Base-by-base conservation (phyloP, 441 rosid species). In the Breynia disticha region DNA sequence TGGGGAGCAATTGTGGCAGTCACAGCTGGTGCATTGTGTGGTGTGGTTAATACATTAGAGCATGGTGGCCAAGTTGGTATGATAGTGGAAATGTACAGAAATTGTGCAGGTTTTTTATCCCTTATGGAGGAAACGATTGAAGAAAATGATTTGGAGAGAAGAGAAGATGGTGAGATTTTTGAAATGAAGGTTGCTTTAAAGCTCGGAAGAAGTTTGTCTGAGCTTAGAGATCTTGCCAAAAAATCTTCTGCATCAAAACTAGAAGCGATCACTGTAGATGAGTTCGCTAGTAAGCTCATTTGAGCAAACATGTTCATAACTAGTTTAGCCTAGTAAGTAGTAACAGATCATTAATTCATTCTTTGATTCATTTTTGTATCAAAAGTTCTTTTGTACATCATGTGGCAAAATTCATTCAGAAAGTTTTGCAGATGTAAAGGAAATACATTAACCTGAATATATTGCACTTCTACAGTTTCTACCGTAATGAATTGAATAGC, bases 41-140 rank as follows among this genome's bases (percentile, higher is more conserved):
- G 59, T 3, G 54, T 65, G 1, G 86, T 82, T 5, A 86, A 75
- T 60, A 72, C 76, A 7, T 58, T 89, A 2, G 87, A 89, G 71
- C 95, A 82, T 14, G 94, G 79, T 14, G 67, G 63, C 32, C 88
- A 86, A 67, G 80, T 86, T 1, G 94, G 95, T 8, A 89, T 82
- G 97, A 83, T 84, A 74, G 66, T 86, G 45, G 95, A 86, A 73
- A 82, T 86, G 88, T 84, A 86, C 45, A 78, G 90, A 57, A 76
- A 76, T 72, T 68, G 76, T 16, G 89, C 85, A 7, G 96, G 91
- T 14, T 76, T 73, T 70, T 77, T 79, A 55, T 50, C 57, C 10
- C 56, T 72, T 2, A 6, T 78, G 67, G 89, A 76, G 66, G 88
- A 76, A 50, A 55, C 83, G 0, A 72, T 88, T 7, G 73, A 76